Base-by-base conservation (phyloP, 2,329 filamentous ascomycete species). In the Sporothrix globosa region DNA sequence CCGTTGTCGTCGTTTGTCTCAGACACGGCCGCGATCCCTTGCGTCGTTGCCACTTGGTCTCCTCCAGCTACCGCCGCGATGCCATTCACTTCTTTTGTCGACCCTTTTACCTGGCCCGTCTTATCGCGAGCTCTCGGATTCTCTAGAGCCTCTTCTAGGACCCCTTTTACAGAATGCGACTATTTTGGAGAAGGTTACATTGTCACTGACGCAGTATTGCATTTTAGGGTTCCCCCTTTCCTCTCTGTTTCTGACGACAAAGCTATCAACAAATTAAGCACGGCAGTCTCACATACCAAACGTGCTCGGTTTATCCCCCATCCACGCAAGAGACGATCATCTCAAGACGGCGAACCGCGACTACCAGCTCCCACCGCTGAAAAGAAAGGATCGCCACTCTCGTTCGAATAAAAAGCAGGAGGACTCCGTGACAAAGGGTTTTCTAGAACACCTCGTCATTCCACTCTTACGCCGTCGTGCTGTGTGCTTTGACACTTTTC, bases 21-120 rank as follows among this genome's bases (percentile, higher is more conserved):
- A 70, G 52, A 67, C 63, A 41, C 30, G 39, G n/a, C 69, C 44
- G 61, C 46, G 21, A 53, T 67, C 63, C 69, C 63, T 70, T 67
- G 34, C 53, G 53, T 67, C 44, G 53, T 54, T 46, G 54, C 27
- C 63, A 46, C 69, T 30, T 10, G 48, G 69, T 52, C 52, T 65
- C 39, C 34, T 69, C 58, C 50, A 52, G 24, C 21, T 56, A 13
- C 48, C 13, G 60, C 34, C 17, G 48, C 46, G 19, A 24, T 60
- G 67, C 39, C 21, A 58, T 46, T 46, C n/a, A 46, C 24, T 67
- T 27, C 44, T 46, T 56, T 44, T 61, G 14, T 6, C 52, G 7
- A 41, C 21, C 30, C n/a, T 44, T 41, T 34, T 44, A 1, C 17
- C 4, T 44, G 2, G 41, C 53, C 17, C 19, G 13, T 41, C n/a